phyloP scores from a whole-genome alignment of 805 yeast species.

The Candida tallmaniae region DNA sequence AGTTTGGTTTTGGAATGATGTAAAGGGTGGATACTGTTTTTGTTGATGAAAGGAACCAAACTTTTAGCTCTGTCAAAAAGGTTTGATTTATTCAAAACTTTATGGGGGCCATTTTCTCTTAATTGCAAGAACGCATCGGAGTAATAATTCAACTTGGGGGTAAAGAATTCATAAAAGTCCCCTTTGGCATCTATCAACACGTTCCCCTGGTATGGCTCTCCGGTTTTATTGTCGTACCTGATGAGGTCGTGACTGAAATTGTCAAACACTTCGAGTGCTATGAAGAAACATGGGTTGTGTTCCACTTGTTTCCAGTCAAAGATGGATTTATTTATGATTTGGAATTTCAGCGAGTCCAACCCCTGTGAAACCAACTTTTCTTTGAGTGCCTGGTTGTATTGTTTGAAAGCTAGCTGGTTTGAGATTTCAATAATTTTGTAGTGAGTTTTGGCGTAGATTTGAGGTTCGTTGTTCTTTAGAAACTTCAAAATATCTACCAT shows the following conservation, averaged over 20 bases:
- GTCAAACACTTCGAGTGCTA: slow-evolving; percentile 81
- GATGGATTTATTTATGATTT: slow-evolving; percentile 68
- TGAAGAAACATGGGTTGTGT: slow-evolving; percentile 65
- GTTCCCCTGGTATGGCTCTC: slow-evolving; percentile 71
- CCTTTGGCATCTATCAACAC: slow-evolving; percentile 69
- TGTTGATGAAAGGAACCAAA: slow-evolving; percentile 23
- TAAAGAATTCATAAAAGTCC: slow-evolving; percentile 69
- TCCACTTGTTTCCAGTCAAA: slow-evolving; percentile 65
- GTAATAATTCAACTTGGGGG: slow-evolving; percentile 56
- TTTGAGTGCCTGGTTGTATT: slow-evolving; percentile 34
- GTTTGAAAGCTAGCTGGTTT: slow-evolving; percentile 55
- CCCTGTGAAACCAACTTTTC: slow-evolving; percentile 30
- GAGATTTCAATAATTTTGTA: slow-evolving; percentile 75
- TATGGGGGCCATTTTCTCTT: slow-evolving; percentile 42
- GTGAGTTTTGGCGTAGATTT: slow-evolving; percentile 61
- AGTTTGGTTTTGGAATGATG: slow-evolving; percentile 44
- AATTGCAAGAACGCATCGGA: slow-evolving; percentile 52
- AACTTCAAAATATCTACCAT: slow-evolving; percentile 72
- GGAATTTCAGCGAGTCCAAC: slow-evolving; percentile 54
- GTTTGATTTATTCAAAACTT: slow-evolving; percentile 22
- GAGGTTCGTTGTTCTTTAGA: slow-evolving; percentile 60
- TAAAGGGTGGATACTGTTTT: slow-evolving; percentile 53
- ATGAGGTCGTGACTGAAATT: slow-evolving; percentile 80
- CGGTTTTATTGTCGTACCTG: slow-evolving; percentile 64
- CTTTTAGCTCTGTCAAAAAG: slow-evolving; percentile 19